These are phyloP conservation scores for Trichothecium roseum DNA, from an alignment of 2,329 filamentous ascomycete species.

Conservation along the genomic window DNA sequence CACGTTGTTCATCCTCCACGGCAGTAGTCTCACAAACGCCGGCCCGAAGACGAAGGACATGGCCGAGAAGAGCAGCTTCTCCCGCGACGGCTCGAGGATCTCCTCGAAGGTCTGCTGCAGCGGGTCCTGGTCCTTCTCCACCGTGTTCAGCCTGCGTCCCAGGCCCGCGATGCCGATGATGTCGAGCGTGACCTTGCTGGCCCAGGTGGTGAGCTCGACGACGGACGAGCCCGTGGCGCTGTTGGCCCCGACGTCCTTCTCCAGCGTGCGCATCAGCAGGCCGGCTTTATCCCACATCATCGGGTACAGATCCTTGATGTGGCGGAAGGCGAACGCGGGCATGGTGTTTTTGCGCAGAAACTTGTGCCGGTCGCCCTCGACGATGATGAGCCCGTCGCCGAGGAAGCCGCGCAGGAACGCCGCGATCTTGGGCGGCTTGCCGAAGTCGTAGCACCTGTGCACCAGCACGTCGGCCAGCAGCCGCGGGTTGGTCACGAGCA, in stretches of 20 bases:
- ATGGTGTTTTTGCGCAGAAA: conserved; percentile 56
- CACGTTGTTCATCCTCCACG: conserved; percentile 33
- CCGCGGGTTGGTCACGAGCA: conserved; percentile 12
- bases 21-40: conserved; percentile 26
- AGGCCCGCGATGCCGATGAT: conserved; percentile 51
- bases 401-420: conserved; percentile 41
- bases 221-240: conserved; percentile 11
- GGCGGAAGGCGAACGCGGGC: conserved; percentile 57
- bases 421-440: conserved; percentile 35
- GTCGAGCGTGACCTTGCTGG: conserved; percentile 43
- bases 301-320: conserved; percentile 60
- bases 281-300: conserved; percentile 54
- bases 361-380: conserved; percentile 64
- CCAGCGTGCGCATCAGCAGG: conserved; percentile 23
- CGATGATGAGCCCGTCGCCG: conserved; percentile 48
- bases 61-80: conserved; percentile 34
- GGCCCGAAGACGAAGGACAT: conserved; percentile 24
- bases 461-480: conserved; percentile 15
- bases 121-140: conserved; percentile 25
- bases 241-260: conserved; percentile 24
- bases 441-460: conserved; percentile 38
- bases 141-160: conserved; percentile 40
- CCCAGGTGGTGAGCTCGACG: conserved; percentile 34
- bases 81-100: conserved; percentile 32
- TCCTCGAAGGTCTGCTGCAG: conserved; percentile 32